Evolutionary conservation across 768 basidiomycete species (phyloP), one percentile per base, ranked within the genome.

Genomic region (Mycena latifolia): DNA sequence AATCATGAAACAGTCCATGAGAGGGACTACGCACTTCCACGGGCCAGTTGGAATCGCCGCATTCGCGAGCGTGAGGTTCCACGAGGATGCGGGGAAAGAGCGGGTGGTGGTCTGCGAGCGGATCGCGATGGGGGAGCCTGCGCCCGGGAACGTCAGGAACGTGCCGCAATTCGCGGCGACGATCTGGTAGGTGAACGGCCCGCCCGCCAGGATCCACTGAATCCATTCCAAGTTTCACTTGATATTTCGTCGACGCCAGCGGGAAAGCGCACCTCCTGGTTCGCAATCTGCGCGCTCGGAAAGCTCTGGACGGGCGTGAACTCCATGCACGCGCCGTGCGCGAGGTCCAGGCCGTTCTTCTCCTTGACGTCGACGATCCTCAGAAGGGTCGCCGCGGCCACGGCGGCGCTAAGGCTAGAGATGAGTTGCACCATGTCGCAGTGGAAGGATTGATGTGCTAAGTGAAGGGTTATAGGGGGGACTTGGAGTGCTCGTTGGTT

Each of bases 61-160:
- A 45, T 55, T 55, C 20, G 45, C 55, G 39, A 29, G 55, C 41
- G 18, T 5, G 27, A 55, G n/a, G 27, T 14, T 55, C 55, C 55
- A 55, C 15, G 37, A 14, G 28, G 55, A 27, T 39, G 41, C 45
- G 28, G 55, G 39, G n/a, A 5, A 29, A 27, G 55, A 25, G 55
- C 55, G 55, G 27, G 55, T 55, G 14, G 55, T 55, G 15, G 55
- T 41, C 55, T 55, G 55, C 7, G 55, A 55, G 45, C 55, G 55
- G 27, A 55, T n/a, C 18, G 55, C 55, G 18, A 55, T 55, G 15
- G 55, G 39, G 39, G 55, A 55, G n/a, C 55, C 55, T 9, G 55
- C 55, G 55, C 55, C 55, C 20, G 55, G 55, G 35, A 37, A 54
- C 10, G 55, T 55, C 55, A 55, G 29, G 55, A 55, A 55, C 27